phyloP scores from a whole-genome alignment of 2,329 filamentous ascomycete genomes.

The Penicillium sp. region DNA sequence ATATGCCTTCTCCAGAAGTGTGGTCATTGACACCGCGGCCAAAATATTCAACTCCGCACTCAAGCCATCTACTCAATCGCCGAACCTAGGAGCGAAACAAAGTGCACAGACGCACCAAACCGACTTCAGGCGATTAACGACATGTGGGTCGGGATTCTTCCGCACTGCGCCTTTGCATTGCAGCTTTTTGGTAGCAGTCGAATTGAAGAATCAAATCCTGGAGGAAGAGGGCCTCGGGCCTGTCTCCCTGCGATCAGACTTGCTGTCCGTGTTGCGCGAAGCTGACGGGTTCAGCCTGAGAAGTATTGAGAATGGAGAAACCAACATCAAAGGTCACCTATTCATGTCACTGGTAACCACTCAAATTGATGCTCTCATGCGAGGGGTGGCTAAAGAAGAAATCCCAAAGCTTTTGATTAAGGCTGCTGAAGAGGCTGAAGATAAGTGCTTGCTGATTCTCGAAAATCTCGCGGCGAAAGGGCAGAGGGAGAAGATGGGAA shows the following conservation, averaged over 20 bases:
- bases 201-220: conserved; percentile 30
- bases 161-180: conserved; percentile 20
- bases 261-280: conserved; percentile 41
- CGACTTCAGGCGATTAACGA: conserved; percentile 43
- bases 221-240: conserved; percentile 30
- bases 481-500: conserved; percentile 1
- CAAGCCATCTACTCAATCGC: conserved; percentile 23
- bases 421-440: conserved; percentile 38
- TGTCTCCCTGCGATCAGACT: conserved; percentile 26
- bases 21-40: conserved; percentile 51
- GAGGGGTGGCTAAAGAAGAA: conserved; percentile 38
- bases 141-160: conserved; percentile 39
- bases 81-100: neutral
- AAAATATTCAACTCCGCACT: conserved; percentile 49
- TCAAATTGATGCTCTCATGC: conserved; percentile 47
- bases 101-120: conserved; percentile 11
- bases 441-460: conserved; percentile 27
- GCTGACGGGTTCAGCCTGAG: conserved; percentile 42
- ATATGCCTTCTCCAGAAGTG: conserved; percentile 53
- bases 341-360: conserved; percentile 42
- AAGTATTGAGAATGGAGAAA: conserved; percentile 53
- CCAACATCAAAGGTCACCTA: conserved; percentile 57
- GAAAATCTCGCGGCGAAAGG: conserved; percentile 21
- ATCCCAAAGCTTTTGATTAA: conserved; percentile 37
- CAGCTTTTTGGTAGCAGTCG: conserved; percentile 23